Evolutionary conservation across 192 early-diverging fungal species (phyloP), one percentile per base, ranked within the genome.

Genomic region (Chytriomyces sp.): DNA sequence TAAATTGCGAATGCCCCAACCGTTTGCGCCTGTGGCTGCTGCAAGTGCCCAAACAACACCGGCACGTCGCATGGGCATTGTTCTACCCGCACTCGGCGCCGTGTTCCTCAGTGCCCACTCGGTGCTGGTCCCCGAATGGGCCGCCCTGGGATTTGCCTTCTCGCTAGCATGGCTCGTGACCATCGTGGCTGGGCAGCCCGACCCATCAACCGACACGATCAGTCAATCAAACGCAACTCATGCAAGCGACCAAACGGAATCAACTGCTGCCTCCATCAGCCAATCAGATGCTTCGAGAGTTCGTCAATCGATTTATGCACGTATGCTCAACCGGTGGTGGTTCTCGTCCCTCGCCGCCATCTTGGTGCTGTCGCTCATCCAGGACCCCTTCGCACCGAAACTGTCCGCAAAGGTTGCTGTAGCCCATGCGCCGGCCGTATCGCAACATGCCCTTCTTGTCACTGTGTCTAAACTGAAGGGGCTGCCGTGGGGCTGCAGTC

Each of bases 101-200:
- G 64, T 75, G 7, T 49, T 18, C 8, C n/a, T 75, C 11, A 64
- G 63, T 7, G 73, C 73, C 45, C 64, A 75, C 63, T 66, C 63
- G 11, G 73, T 75, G 44, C 73, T 75, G 20, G 73, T 75, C 4
- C 43, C 28, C 10, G 61, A 48, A 20, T 57, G 73, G 23, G 61
- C 64, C 1, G 4, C 23, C 50, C 23, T 64, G 16, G 28, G n/a
- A 7, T 7, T 64, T 13, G 73, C 64, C 5, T n/a, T 48, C 7
- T 18, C 62, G 7, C 10, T 75, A 2, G 61, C 73, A 35, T 75
- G 73, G 73, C 63, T 75, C 26, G 64, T 50, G 9, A 75, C 73
- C 26, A 47, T 75, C 62, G 62, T 75, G 10, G 45, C 46, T 16
- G 71, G 60, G 11, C 71, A 57, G 59, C 28, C 47, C 20, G 35